Conservation (phyloP, 495 filamentous ascomycete genomes). For the Stereocaulon alpinum region DNA sequence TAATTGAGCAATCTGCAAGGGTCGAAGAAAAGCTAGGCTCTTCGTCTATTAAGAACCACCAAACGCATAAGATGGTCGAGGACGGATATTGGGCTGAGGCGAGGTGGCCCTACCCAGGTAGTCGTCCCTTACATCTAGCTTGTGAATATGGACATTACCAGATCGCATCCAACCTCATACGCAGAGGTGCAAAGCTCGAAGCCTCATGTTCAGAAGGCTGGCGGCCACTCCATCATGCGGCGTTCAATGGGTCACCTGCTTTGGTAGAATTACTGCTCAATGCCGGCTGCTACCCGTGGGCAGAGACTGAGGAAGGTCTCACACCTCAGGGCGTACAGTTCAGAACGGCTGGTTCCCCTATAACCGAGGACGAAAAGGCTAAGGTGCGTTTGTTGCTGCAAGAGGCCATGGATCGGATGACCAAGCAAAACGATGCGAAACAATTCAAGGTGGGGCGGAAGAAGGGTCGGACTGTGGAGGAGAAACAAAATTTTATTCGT, state of each 20-base stretch:
- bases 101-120: constrained; percentile 23
- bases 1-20: constrained; percentile 16
- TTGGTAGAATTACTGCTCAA: background rate
- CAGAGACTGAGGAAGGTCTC: constrained; percentile 5
- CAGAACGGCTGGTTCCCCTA: background rate
- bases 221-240: constrained; percentile 23
- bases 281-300: constrained; percentile 3
- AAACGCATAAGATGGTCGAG: constrained; percentile 20
- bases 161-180: constrained; percentile 21
- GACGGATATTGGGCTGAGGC: constrained; percentile 26
- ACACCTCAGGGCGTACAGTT: background rate
- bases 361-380: constrained; percentile 1
- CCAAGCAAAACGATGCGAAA: background rate
- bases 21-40: constrained; percentile 23
- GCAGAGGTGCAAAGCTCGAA: constrained; percentile 19
- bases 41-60: constrained; percentile 19
- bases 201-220: constrained; percentile 21
- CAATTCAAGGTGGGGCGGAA: constrained; percentile 5
- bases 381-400: background rate
- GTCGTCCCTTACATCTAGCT: constrained; percentile 23
- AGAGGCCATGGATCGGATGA: constrained; percentile 1
- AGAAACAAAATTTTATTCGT: constrained; percentile 6
- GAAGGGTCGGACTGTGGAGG: constrained; percentile 5
- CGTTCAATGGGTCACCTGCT: background rate
- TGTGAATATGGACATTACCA: constrained; percentile 23